phyloP scores from a whole-genome alignment of 176 grass and related monocot species.

The Dendrocalamus sinicus region DNA sequence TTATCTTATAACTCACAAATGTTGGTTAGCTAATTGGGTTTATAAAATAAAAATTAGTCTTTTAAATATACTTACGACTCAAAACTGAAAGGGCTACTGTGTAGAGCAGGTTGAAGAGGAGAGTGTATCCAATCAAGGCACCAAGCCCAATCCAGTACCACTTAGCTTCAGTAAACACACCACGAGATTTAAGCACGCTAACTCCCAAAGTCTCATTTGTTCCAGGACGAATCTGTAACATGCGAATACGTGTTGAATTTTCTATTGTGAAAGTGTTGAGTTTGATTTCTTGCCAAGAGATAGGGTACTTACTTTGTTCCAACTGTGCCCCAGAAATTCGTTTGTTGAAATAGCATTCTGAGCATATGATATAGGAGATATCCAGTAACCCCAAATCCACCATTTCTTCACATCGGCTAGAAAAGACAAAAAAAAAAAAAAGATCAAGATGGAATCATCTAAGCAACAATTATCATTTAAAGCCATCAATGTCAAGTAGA shows the following conservation, averaged over 20 bases:
- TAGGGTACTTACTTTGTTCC: slow-evolving; percentile 59
- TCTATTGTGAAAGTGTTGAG: slow-evolving; percentile 21
- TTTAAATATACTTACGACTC: slow-evolving; percentile 68
- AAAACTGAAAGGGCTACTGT: slow-evolving; percentile 70
- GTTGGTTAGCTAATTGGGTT: slow-evolving; percentile 30
- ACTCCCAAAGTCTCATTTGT: slow-evolving; percentile 60
- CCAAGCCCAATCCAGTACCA: slow-evolving; percentile 90
- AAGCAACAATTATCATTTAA: slow-evolving; percentile 5
- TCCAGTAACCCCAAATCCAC: slow-evolving; percentile 97
- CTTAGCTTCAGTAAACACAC: slow-evolving; percentile 72
- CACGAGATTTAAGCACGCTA: slow-evolving; percentile 52
- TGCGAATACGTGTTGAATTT: slow-evolving; percentile 37
- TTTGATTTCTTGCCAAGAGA: slow-evolving; percentile 25
- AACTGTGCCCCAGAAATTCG: slow-evolving; percentile 72
- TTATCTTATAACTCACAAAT: slow-evolving; percentile 25
- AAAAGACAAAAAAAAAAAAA: slow-evolving; percentile 31
- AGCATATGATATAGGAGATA: slow-evolving; percentile 77
- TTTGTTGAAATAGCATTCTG: slow-evolving; percentile 81
- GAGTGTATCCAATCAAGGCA: slow-evolving; percentile 74
- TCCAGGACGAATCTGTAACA: slow-evolving; percentile 47
- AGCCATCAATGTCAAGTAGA: slow-evolving; percentile 10
- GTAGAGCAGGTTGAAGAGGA: slow-evolving; percentile 84
- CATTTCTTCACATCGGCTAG: slow-evolving; percentile 80
- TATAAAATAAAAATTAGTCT: slow-evolving; percentile 31
- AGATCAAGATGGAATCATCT: slow-evolving; percentile 30